Conservation (phyloP, 768 basidiomycete species). For the Daedalea quercina region DNA sequence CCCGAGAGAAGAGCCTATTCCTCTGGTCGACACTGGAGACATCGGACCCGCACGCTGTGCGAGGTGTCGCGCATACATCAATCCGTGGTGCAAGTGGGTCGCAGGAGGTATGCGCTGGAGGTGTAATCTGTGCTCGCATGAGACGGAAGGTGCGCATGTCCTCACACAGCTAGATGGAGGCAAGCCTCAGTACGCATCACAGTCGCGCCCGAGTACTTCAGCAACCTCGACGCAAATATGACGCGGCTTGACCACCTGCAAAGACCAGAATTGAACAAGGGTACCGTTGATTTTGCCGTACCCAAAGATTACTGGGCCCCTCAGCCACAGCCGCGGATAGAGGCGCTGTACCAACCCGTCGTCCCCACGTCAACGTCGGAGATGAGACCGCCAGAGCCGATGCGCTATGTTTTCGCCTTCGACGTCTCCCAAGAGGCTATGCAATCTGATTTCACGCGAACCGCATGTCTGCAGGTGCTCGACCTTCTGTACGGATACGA, state of each 20-base stretch:
- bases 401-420: constrained; percentile 81
- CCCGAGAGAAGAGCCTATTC: constrained; percentile 71
- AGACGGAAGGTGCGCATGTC: constrained; percentile 68
- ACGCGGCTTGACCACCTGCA: constrained; percentile 74
- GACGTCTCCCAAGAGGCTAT: constrained; percentile 74
- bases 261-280: constrained; percentile 82
- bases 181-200: not conserved
- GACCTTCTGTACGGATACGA: constrained; percentile 59
- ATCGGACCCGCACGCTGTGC: constrained; percentile 80
- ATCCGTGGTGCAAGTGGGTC: constrained; percentile 87
- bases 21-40: constrained; percentile 65
- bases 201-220: constrained; percentile 84
- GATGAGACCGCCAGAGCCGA: constrained; percentile 48
- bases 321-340: constrained; percentile 49
- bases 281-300: constrained; percentile 88
- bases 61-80: constrained; percentile 84
- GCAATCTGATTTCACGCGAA: constrained; percentile 59
- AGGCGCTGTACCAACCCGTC: constrained; percentile 45
- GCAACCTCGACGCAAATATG: constrained; percentile 69
- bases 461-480: constrained; percentile 58
- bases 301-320: constrained; percentile 77
- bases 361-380: constrained; percentile 38
- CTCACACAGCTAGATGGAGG: not conserved
- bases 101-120: constrained; percentile 82
- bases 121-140: constrained; percentile 84